Base-by-base conservation (phyloP, 352 stramenopile genomes). In the Phytophthora sojae region DNA sequence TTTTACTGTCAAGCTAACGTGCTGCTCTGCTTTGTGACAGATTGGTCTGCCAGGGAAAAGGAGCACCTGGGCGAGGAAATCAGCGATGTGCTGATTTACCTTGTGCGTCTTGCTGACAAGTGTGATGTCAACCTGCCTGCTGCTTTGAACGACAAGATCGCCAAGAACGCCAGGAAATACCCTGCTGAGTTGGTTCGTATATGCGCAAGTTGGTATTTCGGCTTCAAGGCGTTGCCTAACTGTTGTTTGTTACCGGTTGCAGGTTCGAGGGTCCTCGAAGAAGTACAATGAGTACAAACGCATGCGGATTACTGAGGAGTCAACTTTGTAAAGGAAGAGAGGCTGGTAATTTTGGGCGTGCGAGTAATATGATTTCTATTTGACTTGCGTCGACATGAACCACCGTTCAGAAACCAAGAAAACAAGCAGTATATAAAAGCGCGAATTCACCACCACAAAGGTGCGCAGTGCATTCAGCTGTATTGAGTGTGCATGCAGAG, bases 21-120 rank as follows among this genome's bases (percentile, higher is more conserved):
- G 17, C 3, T 61, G 21, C 47, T 51, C 37, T 63, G 54, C 51
- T 23, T 64, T n/a, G 23, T 25, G 12, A 53, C 62, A 90, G 89
- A 90, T 58, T 96, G 80, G 86, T 87, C 76, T 12, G 49, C 79
- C 3, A 84, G 95, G 21, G 87, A 98, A 57, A 79, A 94, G 15
- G 89, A 96, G 57, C 96, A 99, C 61, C 67, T 99, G 4, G 95
- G 92, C 26, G 95, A 99, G 75, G 97, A 99, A 81, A 86, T 99
- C 25, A 98, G 96, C 21, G 97, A 99, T 80, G 96, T 99, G 52
- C 77, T 97, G 47, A 98, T 99, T 69, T 99, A 99, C 69, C 77
- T 98, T 14, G 84, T 99, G n/a, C 90, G 92, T 26, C 86, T 99
- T n/a, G 92, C 95, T 76, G 90, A 98, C 71, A 90, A 90, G 45